Base-by-base conservation (phyloP, 306 rosid genomes). In the Begonia loranthoides region DNA sequence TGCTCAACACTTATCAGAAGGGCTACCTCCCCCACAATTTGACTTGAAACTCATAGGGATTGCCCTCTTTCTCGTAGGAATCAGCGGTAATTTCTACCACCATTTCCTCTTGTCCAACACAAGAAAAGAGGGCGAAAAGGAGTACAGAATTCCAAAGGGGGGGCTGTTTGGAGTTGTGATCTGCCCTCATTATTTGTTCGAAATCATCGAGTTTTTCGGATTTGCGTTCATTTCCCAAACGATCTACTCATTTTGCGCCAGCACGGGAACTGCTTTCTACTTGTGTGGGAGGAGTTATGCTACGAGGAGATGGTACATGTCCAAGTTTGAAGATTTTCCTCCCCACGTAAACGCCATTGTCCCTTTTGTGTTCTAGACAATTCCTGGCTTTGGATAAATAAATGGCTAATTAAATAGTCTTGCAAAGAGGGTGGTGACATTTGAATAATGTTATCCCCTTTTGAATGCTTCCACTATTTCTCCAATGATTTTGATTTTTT, bases 141-240 rank as follows among this genome's bases (percentile, higher is more conserved):
- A 78, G 22, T 89, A 89, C 51, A 77, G 66, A 74, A 79, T 89
- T 66, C 93, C 97, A 9, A 78, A 66, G 40, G 93, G 95, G 61
- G 97, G 95, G 24, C 66, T 88, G 11, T 88, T 88, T 74, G 79
- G 45, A 13, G 12, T 75, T 14, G 82, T 76, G 38, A 63, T 79
- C 7, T 84, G 97, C 73, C 95, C 95, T 1, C 93, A 88, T 45
- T 88, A 81, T 66, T 80, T 88, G 9, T 88, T 81, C 49, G 97
- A 88, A 66, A 84, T 77, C 17, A 69, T 67, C 9, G 73, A 2
- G 21, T 88, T 67, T 48, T 16, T 70, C 17, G 94, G 96, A 14
- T 10, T 87, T 50, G 73, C 79, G 13, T 72, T 70, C 33, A 77
- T 88, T 40, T 73, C 95, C 41, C 97, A 84, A 64, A 79, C 84